Evolutionary conservation across 306 rosid species (phyloP), one percentile per base, ranked within the genome.

Genomic region (Cucurbita argyrosperma): DNA sequence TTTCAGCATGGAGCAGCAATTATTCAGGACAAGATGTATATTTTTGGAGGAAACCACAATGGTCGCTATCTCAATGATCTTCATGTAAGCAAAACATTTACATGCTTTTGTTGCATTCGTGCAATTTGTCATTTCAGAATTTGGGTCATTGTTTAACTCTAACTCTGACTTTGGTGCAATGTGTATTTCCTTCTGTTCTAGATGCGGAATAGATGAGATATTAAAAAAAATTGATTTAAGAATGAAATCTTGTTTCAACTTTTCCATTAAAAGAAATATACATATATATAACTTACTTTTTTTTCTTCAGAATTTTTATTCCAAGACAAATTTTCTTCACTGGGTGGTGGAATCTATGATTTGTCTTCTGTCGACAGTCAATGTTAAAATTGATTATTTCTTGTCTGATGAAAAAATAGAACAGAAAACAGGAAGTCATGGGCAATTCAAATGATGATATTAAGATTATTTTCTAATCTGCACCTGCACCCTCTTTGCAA

Each of bases 31-130:
- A 90, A 87, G 89, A 83, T 88, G 96, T 93, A 90, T 79, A 87
- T 93, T 80, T 81, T 86, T 86, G 98, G 98, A 37, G 98, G 98
- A 84, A 93, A 90, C 82, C 96, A 93, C 85, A 93, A 93, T 80
- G 98, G 98, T 43, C 98, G 98, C 76, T 90, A 93, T 84, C 96
- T 93, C 63, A 90, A 79, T 83, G 96, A 93, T 82, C 86, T 93
- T 69, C 89, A 86, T 60, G 98, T 92, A 81, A 88, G 96, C 78
- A 78, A 64, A 80, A 75, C 68, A 49, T 63, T 49, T 47, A 7
- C 59, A 30, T 50, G 13, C 60, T 38, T 50, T 70, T 18, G 18
- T 45, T 30, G 60, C 59, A 30, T 68, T 51, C 4, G 1, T 50
- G 30, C 59, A 12, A 68, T 47, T 46, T 68, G 0, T 26, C 42